Evolutionary conservation across 2,329 filamentous ascomycete species (phyloP).

Genomic region (Exophiala aquamarina): DNA sequence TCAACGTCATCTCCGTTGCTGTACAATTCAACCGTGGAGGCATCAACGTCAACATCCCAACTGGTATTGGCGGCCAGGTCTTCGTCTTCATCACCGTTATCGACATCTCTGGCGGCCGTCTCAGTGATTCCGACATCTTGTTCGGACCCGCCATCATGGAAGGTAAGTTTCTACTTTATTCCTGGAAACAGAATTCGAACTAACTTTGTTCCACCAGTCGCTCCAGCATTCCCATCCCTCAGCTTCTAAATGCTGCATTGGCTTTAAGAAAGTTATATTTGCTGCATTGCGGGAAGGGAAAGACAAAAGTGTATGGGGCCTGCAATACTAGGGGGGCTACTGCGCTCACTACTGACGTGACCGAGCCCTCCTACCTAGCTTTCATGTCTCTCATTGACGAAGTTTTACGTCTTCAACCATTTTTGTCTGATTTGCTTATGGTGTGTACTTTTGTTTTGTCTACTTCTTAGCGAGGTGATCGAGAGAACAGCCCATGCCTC

Average conservation of each 20-base stretch:
- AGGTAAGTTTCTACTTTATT: slow-evolving; percentile 13
- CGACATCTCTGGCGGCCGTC: slow-evolving; percentile 19
- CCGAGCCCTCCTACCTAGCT: background rate
- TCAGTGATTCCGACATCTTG: slow-evolving; percentile 22
- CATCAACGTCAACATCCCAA: slow-evolving; percentile 19
- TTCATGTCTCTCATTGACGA: slow-evolving; percentile 18
- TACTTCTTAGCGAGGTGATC: too few species aligned
- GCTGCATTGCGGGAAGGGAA: background rate
- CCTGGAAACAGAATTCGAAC: background rate
- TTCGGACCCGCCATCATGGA: slow-evolving; percentile 29
- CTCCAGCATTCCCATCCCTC: slow-evolving; percentile 13
- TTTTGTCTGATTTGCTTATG: background rate
- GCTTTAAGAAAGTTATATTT: background rate
- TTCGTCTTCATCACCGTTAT: slow-evolving; percentile 27
- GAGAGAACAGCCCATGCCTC: too few species aligned
- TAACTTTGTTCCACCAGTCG: slow-evolving; percentile 8
- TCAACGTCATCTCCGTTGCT: slow-evolving; percentile 21
- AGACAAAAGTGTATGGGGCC: background rate
- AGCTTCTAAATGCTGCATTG: slow-evolving; percentile 1
- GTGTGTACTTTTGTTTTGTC: too few species aligned
- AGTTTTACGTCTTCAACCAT: slow-evolving; percentile 5
- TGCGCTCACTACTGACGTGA: background rate
- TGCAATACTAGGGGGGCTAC: background rate
- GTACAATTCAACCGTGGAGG: slow-evolving; percentile 9
- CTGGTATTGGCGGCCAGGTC: slow-evolving; percentile 21